A percentile compares a stretch with the other conserved stretches of the same genome.
These are phyloP conservation scores for Irpex lacteus DNA, from an alignment of 1,284 basidiomycete genomes.

Conservation along the genomic window DNA sequence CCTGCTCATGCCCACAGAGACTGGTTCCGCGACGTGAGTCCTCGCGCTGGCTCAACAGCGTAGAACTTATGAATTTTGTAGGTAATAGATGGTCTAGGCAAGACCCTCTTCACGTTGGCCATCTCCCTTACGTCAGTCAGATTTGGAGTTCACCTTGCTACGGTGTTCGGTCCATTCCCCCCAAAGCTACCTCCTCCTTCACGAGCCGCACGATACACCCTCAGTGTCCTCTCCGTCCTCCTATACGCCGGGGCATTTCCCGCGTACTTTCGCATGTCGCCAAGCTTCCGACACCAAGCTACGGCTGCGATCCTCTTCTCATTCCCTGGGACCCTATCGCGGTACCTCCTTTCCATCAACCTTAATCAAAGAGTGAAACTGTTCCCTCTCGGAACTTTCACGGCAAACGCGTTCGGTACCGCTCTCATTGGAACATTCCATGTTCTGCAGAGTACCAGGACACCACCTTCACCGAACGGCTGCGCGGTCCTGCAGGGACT, in stretches of 20 bases:
- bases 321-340: conserved; percentile 85
- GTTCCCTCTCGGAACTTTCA: conserved; percentile 87
- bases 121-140: conserved; percentile 65
- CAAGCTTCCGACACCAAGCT: conserved; percentile 73
- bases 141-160: conserved; percentile 58
- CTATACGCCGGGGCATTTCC: conserved; percentile 69
- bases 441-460: conserved; percentile 59
- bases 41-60: conserved; percentile 2
- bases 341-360: conserved; percentile 74
- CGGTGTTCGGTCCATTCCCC: conserved; percentile 38
- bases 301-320: conserved; percentile 89
- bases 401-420: conserved; percentile 83
- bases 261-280: conserved; percentile 74
- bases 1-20: conserved; percentile 51
- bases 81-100: conserved; percentile 85
- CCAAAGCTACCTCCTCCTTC: conserved; percentile 23
- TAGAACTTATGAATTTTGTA: conserved; percentile 30
- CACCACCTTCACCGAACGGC: conserved; percentile 43
- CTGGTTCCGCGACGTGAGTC: conserved; percentile 77
- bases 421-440: conserved; percentile 72
- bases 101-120: conserved; percentile 76
- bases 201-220: conserved; percentile 39
- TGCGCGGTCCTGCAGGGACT: conserved; percentile 82
- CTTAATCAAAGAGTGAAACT: conserved; percentile 66
- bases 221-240: conserved; percentile 50